A percentile compares a stretch with the other conserved stretches of the same genome.
phyloP scores from a whole-genome alignment of 805 yeast species.

The Monosporozyma unispora region DNA sequence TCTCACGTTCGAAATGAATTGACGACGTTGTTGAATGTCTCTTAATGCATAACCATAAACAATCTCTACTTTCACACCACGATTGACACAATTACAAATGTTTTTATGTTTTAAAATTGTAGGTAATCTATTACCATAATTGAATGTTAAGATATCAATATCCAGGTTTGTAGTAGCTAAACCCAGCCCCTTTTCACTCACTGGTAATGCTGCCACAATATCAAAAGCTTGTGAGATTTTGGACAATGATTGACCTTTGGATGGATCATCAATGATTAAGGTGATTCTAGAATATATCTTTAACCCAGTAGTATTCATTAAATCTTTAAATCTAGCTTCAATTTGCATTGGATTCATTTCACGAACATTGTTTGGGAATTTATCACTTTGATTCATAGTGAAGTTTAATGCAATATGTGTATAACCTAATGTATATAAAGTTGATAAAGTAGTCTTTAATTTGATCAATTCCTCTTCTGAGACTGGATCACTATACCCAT shows the following conservation, averaged over 20 bases:
- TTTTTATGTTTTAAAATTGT: conserved; percentile 76
- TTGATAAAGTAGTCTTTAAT: conserved; percentile 42
- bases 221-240: conserved; percentile 47
- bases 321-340: conserved; percentile 19
- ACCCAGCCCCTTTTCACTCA: conserved; percentile 68
- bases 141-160: conserved; percentile 71
- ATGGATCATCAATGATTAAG: conserved; percentile 63
- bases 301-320: conserved; percentile 32
- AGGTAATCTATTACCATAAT: conserved; percentile 56
- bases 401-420: conserved; percentile 71
- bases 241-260: conserved; percentile 51
- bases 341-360: conserved; percentile 38
- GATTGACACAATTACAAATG: conserved; percentile 69
- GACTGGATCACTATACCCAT: conserved; percentile 37
- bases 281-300: conserved; percentile 65
- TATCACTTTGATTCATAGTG: conserved; percentile 41
- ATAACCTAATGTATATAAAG: conserved; percentile 56
- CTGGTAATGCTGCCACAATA: conserved; percentile 72
- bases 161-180: conserved; percentile 68
- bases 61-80: conserved; percentile 78
- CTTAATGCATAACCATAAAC: conserved; percentile 49
- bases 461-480: conserved; percentile 34
- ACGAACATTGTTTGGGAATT: conserved; percentile 39
- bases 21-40: conserved; percentile 40
- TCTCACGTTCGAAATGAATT: conserved; percentile 61